Base-by-base conservation (phyloP, 2,329 filamentous ascomycete species). In the Zasmidium angulare region DNA sequence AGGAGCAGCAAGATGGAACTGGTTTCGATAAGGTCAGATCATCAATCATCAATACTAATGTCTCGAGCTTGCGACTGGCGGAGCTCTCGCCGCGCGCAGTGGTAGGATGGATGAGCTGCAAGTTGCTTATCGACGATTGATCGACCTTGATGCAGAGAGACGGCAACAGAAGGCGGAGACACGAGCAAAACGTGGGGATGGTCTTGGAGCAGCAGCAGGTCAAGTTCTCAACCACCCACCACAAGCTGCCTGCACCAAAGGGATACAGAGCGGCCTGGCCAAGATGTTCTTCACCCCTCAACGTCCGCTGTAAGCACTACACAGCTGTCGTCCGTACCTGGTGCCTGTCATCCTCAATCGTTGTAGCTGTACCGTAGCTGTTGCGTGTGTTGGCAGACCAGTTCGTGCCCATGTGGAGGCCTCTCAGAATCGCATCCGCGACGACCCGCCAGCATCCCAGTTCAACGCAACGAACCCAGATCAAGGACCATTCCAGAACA, bases 401-500 rank as follows among this genome's bases (percentile, higher is more conserved):
- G 36, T 43, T 43, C 36, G 36, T 17, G 36, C 36, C 36, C n/a
- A 17, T 43, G 3, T 14, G 12, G 9, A 17, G 9, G 36, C n/a
- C 29, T 14, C 29, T 36, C 29, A 17, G 6, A 43, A 43, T 17
- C 36, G 36, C 36, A 43, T 26, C 22, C 43, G 46, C 24, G 12
- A 36, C 53, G 40, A 49, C 21, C 40, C 53, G 53, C 21, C 22
- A 48, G 21, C 36, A 48, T 48, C 43, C 53, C 46, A 21, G 53
- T 22, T 11, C n/a, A 17, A 10, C 26, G 26, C 21, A 19, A 46
- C 51, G 17, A 20, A 20, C 23, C 3, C n/a, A 14, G 12, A 17
- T 49, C 46, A 21, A 43, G 23, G 53, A 24, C 52, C 31, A 22
- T 31, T 55, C 53, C 36, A 48, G 53, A 55, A 55, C 53, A 19